Percentiles rank a stretch among this genome's conserved stretches.
phyloP scores from a whole-genome alignment of 2,329 filamentous ascomycete species.

The Pseudogymnoascus sp. region DNA sequence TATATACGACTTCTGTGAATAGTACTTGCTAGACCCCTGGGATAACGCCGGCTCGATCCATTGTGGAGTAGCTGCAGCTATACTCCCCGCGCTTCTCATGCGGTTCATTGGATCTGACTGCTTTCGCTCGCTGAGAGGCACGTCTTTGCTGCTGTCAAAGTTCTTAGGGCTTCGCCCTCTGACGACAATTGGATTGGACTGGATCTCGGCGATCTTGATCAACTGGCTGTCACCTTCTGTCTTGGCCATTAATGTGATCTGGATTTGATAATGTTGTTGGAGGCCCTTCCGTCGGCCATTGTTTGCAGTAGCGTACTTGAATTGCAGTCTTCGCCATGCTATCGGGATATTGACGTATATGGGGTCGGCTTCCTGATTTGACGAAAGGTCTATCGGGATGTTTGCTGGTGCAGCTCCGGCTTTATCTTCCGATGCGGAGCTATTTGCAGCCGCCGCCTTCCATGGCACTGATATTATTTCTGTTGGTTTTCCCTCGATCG shows the following conservation, averaged over 20 bases:
- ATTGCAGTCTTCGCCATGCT: conserved; percentile 90
- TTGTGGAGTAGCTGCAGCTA: conserved; percentile 15
- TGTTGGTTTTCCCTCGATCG: conserved; percentile 82
- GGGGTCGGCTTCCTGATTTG: conserved; percentile 65
- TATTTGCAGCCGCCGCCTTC: conserved; percentile 51
- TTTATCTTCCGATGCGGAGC: conserved; percentile 25
- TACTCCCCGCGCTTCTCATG: conserved; percentile 17
- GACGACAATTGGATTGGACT: conserved; percentile 90
- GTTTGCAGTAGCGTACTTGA: conserved; percentile 93
- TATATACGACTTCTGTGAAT: conserved; percentile 24
- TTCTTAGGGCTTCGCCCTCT: conserved; percentile 87
- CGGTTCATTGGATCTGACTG: conserved; percentile 21
- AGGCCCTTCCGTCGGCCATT: conserved; percentile 90
- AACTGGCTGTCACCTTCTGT: conserved; percentile 58
- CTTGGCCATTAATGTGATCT: conserved; percentile 75
- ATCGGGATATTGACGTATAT: conserved; percentile 75
- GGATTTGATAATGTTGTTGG: conserved; percentile 90
- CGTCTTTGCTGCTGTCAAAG: conserved; percentile 84
- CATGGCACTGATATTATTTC: conserved; percentile 96
- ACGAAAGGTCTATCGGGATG: conserved; percentile 47
- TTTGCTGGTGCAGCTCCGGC: conserved; percentile 47
- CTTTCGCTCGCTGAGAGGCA: conserved; percentile 49
- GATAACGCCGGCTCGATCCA: conserved; percentile 23
- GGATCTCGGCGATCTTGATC: conserved; percentile 72
- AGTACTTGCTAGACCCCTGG: conserved; percentile 23